Percentiles rank a stretch among this genome's conserved stretches.
These are phyloP conservation scores for Globisporangium carolinianum DNA, from an alignment of 352 stramenopile species.

Conservation along the genomic window DNA sequence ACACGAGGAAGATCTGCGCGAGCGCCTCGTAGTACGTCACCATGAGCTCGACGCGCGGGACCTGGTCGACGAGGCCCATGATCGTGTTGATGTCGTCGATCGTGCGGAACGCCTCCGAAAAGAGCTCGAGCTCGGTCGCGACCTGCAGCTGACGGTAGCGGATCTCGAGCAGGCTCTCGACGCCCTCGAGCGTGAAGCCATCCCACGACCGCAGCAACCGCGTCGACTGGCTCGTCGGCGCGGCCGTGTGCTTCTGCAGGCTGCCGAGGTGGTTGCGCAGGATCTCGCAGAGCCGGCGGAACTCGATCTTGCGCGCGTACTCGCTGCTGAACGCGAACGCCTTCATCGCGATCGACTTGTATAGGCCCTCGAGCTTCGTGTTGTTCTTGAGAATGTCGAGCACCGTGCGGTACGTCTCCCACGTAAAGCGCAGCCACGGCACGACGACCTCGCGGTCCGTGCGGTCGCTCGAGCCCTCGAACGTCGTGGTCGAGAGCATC, in stretches of 20 bases:
- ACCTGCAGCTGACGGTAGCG: conserved; percentile 97
- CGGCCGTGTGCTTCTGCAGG: conserved; percentile 88
- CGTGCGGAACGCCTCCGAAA: conserved; percentile 97
- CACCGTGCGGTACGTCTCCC: conserved; percentile 97
- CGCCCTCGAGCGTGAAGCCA: conserved; percentile 91
- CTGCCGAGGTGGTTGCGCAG: conserved; percentile 94
- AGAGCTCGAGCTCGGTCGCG: conserved; percentile 92
- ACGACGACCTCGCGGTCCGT: conserved; percentile 93
- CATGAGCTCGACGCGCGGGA: conserved; percentile 93
- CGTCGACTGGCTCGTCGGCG: conserved; percentile 65
- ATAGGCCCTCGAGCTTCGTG: conserved; percentile 85
- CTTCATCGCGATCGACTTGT: conserved; percentile 73
- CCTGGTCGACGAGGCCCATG: conserved; percentile 83
- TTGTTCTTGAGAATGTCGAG: conserved; percentile 97
- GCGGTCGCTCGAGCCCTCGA: conserved; percentile 92
- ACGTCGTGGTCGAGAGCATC: conserved; percentile 96
- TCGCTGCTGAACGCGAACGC: conserved; percentile 83
- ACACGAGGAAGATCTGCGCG: conserved; percentile 96
- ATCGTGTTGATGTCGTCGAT: conserved; percentile 99
- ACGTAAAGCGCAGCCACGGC: conserved; percentile 93
- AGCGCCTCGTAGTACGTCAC: conserved; percentile 98
- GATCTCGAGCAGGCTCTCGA: conserved; percentile 95
- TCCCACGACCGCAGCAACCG: conserved; percentile 94
- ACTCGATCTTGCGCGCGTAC: conserved; percentile 92
- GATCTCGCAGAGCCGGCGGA: conserved; percentile 96